These are phyloP conservation scores for Prunus yedoensis DNA, from an alignment of 331 rosid species.

Conservation along the genomic window DNA sequence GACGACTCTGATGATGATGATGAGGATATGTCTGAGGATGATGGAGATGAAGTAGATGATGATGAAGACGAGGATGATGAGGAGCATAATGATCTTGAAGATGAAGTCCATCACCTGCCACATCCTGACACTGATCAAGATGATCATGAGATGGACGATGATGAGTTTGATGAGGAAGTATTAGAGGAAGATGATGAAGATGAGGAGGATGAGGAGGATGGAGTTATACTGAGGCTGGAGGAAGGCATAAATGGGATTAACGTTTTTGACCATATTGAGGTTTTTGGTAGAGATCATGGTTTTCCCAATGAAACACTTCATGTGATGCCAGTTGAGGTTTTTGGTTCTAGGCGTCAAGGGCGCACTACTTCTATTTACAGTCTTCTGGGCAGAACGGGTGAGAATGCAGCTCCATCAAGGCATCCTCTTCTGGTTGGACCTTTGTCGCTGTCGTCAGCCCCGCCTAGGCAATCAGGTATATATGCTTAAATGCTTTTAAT, in stretches of 20 bases:
- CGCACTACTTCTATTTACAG: slow-evolving; percentile 95
- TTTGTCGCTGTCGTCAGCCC: slow-evolving; percentile 51
- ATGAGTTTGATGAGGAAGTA: slow-evolving; percentile 91
- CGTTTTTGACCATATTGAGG: slow-evolving; percentile 96
- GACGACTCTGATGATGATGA: slow-evolving; percentile 80
- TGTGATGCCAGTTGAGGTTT: slow-evolving; percentile 97
- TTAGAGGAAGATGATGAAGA: slow-evolving; percentile 95
- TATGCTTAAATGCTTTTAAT: slow-evolving; percentile 14
- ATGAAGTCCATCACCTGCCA: slow-evolving; percentile 83
- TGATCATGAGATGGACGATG: slow-evolving; percentile 94
- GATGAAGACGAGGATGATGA: slow-evolving; percentile 89
- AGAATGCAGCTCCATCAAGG: slow-evolving; percentile 69
- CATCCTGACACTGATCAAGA: slow-evolving; percentile 96
- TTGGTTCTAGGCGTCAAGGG: slow-evolving; percentile 96
- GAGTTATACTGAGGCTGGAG: slow-evolving; percentile 89
- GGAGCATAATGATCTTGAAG: slow-evolving; percentile 93
- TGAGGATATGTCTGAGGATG: slow-evolving; percentile 95
- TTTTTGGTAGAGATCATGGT: slow-evolving; percentile 82
- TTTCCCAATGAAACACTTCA: slow-evolving; percentile 88
- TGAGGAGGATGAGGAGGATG: slow-evolving; percentile 94
- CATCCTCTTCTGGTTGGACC: slow-evolving; percentile 97
- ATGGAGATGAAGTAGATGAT: slow-evolving; percentile 81
- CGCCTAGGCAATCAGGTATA: slow-evolving; percentile 61
- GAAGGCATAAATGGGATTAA: slow-evolving; percentile 98
- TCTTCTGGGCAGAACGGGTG: slow-evolving; percentile 92